Evolutionary conservation across 805 yeast species (phyloP).

Genomic region (Kuraishia piskuri): DNA sequence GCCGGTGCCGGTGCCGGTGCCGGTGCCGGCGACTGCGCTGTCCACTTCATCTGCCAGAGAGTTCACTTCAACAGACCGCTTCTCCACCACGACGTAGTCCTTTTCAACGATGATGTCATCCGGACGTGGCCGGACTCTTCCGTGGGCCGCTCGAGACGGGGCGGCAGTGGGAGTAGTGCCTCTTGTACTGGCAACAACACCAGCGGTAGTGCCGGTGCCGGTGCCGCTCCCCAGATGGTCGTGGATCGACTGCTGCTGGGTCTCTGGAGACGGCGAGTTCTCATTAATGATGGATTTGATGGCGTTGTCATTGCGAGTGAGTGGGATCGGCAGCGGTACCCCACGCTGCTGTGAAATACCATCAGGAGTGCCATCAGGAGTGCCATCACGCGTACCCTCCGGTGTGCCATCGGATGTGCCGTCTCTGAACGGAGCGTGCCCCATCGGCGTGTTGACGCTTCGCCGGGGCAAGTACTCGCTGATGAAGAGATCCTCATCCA

Average conservation of each 20-base stretch:
- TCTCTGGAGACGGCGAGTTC: slow-evolving; percentile 35
- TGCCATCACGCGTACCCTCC: no score
- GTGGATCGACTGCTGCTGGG: slow-evolving; percentile 8
- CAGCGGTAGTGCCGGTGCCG: not conserved
- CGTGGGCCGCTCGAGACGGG: slow-evolving; percentile 1
- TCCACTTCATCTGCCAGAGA: slow-evolving; percentile 92
- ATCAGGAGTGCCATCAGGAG: no score
- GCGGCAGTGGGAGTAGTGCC: not conserved
- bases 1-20: slow-evolving; percentile 27
- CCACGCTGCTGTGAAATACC: no score
- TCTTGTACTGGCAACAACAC: no score
- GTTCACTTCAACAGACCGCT: slow-evolving; percentile 90
- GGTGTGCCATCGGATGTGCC: no score
- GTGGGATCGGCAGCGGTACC: slow-evolving; percentile 13
- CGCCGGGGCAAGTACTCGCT: slow-evolving; percentile 54
- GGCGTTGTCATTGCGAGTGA: slow-evolving; percentile 28
- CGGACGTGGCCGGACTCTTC: slow-evolving; percentile 5
- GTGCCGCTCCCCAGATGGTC: not conserved
- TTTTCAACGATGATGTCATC: slow-evolving; percentile 53
- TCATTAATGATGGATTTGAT: slow-evolving; percentile 34
- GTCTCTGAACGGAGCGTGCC: no score
- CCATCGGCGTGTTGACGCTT: no score
- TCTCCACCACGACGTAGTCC: slow-evolving; percentile 92
- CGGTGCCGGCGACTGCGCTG: slow-evolving; percentile 34
- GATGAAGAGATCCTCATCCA: slow-evolving; percentile 75